These are phyloP conservation scores for Colletotrichum sp. DNA, from an alignment of 2,329 filamentous ascomycete species.

Conservation along the genomic window DNA sequence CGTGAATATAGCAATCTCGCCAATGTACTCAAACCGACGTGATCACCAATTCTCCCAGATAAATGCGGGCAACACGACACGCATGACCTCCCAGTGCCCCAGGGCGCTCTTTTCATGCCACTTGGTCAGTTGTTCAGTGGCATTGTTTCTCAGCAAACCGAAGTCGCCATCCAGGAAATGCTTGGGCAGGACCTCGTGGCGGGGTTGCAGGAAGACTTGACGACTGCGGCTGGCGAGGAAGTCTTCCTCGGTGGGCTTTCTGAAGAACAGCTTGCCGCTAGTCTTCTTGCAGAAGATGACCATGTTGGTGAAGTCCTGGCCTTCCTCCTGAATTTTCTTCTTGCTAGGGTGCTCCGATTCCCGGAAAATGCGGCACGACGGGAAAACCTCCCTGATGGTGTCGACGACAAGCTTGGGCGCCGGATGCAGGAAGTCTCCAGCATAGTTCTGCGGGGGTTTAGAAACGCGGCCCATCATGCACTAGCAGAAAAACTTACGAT, in stretches of 20 bases:
- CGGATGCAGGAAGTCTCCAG: constrained; percentile 81
- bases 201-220: constrained; percentile 72
- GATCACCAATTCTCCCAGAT: constrained; percentile 89
- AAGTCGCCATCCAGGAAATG: constrained; percentile 52
- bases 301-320: constrained; percentile 89
- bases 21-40: neutral
- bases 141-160: constrained; percentile 63
- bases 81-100: constrained; percentile 93
- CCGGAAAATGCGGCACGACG: constrained; percentile 89
- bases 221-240: constrained; percentile 75
- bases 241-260: constrained; percentile 67
- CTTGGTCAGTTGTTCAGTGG: constrained; percentile 69
- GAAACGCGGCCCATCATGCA: neutral
- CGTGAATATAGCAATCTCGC: neutral
- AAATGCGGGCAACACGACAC: constrained; percentile 74
- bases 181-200: constrained; percentile 67
- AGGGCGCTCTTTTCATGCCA: constrained; percentile 79
- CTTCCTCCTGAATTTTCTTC: constrained; percentile 49
- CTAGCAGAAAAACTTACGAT: constrained; percentile 64
- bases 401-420: constrained; percentile 79
- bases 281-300: constrained; percentile 89
- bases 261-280: constrained; percentile 62
- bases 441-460: constrained; percentile 75
- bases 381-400: constrained; percentile 83
- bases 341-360: constrained; percentile 66